Base-by-base conservation (phyloP, 176 grass and related monocot genomes). In the Otatea glauca region DNA sequence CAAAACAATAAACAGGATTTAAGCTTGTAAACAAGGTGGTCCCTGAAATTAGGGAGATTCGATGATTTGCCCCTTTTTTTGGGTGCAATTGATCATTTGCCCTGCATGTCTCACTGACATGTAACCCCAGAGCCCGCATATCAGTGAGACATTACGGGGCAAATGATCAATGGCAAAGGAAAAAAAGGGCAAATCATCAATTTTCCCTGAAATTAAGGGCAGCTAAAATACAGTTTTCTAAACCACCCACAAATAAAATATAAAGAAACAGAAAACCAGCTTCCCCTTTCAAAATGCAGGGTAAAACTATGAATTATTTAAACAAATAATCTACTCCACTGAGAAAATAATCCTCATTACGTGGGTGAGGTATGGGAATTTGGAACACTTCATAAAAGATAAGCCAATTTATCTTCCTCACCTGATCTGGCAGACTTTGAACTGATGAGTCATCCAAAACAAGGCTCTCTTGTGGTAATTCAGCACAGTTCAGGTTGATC, bases 381-480 rank as follows among this genome's bases (percentile, higher is more conserved):
- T 66, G 21, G n/a, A 83, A 80, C 23, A 88, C 17, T 54, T 38
- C 6, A 85, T 66, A 77, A 15, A 41, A 66, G 12, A 34, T 48
- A 70, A 14, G 27, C 37, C 32, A 65, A 41, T 86, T 66, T 23
- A 59, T 60, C 32, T 67, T 70, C n/a, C 67, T 90, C 16, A 94
- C 93, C 93, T 88, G 68, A 81, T 86, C 84, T 58, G 62, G 55
- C 47, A 83, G 62, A 81, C 41, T 81, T 77, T 70, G 70, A 65
- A 84, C 29, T 56, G 81, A 83, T 68, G 82, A 74, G 17, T 81
- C 54, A 42, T 75, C 37, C 61, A 87, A 80, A 49, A 18, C 67
- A 0, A 55, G 76, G 21, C 25, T 85, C 21, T 88, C 66, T 13
- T 77, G 70, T 53, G 27, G 45, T 54, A 84, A 44, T 85, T 84